These are phyloP conservation scores for Solanum virginianum DNA, from an alignment of 257 asterid genomes.

Conservation along the genomic window DNA sequence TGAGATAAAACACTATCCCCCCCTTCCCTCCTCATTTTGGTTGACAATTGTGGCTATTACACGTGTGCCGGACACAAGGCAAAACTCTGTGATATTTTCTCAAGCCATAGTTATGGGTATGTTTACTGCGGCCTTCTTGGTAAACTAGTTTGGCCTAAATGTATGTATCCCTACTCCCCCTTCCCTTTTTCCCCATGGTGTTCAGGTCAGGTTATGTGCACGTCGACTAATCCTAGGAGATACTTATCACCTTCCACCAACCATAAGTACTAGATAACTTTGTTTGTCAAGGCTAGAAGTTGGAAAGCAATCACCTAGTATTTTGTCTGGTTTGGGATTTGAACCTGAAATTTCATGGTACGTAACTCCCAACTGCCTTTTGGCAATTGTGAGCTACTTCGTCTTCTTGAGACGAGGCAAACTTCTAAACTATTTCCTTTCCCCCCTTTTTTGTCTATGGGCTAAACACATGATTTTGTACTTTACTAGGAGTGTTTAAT, in stretches of 20 bases:
- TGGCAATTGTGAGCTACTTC: not conserved
- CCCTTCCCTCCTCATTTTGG: not conserved
- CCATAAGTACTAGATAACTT: not conserved
- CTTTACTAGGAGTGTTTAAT: no score
- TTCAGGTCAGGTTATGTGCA: not conserved
- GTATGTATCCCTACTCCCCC: not conserved
- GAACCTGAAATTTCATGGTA: not conserved
- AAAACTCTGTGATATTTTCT: not conserved
- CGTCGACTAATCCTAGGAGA: not conserved
- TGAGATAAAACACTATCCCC: not conserved
- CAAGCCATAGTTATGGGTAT: not conserved
- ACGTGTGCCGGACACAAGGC: no score
- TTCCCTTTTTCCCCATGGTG: not conserved
- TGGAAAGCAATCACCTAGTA: not conserved
- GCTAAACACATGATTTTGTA: no score
- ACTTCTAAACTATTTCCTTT: no score
- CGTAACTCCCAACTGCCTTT: no score
- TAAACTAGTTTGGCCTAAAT: not conserved
- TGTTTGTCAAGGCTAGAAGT: not conserved
- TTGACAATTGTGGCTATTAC: not conserved
- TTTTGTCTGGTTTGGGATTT: not conserved
- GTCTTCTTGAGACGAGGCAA: no score
- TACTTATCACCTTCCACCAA: not conserved
- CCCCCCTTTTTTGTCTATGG: no score
- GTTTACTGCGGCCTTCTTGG: not conserved